Evolutionary conservation across 2,329 filamentous ascomycete genomes (phyloP).

Genomic region (Diplodia scrobiculata): DNA sequence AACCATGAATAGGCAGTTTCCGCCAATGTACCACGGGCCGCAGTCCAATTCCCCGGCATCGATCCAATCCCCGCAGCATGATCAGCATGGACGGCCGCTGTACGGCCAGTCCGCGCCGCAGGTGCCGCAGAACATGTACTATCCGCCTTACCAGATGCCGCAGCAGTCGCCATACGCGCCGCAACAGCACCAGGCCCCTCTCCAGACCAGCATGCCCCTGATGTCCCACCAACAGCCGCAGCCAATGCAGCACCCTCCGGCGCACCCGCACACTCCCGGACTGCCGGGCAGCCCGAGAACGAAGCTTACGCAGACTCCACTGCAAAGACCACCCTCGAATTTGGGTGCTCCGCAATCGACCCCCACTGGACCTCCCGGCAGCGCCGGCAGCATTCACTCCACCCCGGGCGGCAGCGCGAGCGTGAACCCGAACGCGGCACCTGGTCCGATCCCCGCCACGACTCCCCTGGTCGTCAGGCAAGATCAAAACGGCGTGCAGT

Average conservation of each 20-base stretch:
- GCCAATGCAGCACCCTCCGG: conserved; percentile 45
- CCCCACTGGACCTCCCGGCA: conserved; percentile 46
- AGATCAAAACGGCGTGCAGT: conserved; percentile 94
- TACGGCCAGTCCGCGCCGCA: conserved; percentile 80
- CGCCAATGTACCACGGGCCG: conserved; percentile 91
- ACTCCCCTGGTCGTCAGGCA: conserved; percentile 92
- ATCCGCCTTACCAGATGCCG: conserved; percentile 59
- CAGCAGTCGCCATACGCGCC: conserved; percentile 61
- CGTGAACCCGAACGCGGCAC: conserved; percentile 85
- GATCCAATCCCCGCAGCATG: conserved; percentile 87
- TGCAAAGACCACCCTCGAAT: conserved; percentile 61
- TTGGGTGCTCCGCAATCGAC: conserved; percentile 46
- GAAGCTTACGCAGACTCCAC: conserved; percentile 52
- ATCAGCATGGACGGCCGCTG: conserved; percentile 79
- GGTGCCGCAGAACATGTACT: conserved; percentile 90
- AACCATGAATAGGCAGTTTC: conserved; percentile 72
- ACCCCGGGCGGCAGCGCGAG: conserved; percentile 49
- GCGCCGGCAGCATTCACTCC: conserved; percentile 47
- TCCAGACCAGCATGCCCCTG: conserved; percentile 52
- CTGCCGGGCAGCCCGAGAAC: conserved; percentile 64
- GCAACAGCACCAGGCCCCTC: conserved; percentile 53
- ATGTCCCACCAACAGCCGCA: conserved; percentile 57
- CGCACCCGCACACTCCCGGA: conserved; percentile 56
- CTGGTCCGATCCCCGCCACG: conserved; percentile 93
- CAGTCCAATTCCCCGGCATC: conserved; percentile 94